phyloP scores from a whole-genome alignment of 352 stramenopile species.

The Pythium vanterpoolii region DNA sequence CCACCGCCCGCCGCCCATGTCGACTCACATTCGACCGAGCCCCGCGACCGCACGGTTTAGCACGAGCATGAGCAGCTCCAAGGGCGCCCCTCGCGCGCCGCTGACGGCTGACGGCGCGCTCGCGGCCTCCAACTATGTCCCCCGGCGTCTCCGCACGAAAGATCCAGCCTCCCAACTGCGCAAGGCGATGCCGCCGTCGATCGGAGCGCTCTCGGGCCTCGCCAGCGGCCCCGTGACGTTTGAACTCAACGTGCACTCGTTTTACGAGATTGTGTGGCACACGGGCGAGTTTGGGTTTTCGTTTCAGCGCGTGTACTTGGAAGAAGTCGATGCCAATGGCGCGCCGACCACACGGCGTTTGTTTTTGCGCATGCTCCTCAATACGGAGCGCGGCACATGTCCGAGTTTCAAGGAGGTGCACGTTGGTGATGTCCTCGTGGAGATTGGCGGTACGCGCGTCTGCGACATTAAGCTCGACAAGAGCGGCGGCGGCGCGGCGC shows the following conservation, averaged over 20 bases:
- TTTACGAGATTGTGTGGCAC: constrained; percentile 65
- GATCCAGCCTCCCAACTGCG: constrained; percentile 41
- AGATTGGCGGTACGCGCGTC: constrained; percentile 51
- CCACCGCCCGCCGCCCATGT: constrained; percentile 13
- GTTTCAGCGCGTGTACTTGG: constrained; percentile 63
- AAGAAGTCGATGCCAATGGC: constrained; percentile 37
- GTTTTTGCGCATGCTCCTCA: constrained; percentile 71
- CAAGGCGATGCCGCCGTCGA: constrained; percentile 54
- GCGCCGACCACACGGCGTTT: constrained; percentile 19
- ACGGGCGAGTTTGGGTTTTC: constrained; percentile 71
- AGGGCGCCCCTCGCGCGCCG: constrained; percentile 5
- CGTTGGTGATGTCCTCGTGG: constrained; percentile 61
- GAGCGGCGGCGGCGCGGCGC: constrained; percentile 41
- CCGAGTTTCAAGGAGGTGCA: constrained; percentile 57
- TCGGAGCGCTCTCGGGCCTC: constrained; percentile 54
- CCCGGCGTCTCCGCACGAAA: constrained; percentile 38
- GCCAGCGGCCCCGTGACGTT: constrained; percentile 60
- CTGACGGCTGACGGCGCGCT: constrained; percentile 2
- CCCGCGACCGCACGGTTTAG: constrained; percentile 16
- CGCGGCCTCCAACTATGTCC: constrained; percentile 10
- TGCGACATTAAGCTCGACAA: constrained; percentile 61
- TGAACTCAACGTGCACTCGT: constrained; percentile 39
- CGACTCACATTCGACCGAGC: constrained; percentile 20
- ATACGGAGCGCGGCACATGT: constrained; percentile 70
- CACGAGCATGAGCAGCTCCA: neutral